Base-by-base conservation (phyloP, 768 basidiomycete genomes). In the Lentinula edodes region DNA sequence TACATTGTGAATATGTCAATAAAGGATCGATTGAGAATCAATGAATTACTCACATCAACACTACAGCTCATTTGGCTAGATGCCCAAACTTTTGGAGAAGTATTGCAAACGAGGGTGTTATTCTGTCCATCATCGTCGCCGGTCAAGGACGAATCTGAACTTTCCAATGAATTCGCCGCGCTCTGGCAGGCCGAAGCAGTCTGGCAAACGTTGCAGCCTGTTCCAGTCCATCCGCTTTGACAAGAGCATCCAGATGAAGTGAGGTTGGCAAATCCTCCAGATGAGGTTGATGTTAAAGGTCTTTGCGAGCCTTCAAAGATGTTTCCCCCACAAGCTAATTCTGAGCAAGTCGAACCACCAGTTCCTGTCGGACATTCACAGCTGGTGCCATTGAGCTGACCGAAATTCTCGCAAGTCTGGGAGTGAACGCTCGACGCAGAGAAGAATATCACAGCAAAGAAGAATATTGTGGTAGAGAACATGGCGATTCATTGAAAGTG, bases 291-390 rank as follows among this genome's bases (percentile, higher is more conserved):
- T 12, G 83, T 73, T 52, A 88, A 70, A 43, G 85, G 72, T n/a
- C 86, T 82, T 54, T 77, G 69, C 2, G 83, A 71, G 59, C 88
- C 89, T 67, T 93, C 85, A 69, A 89, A 93, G 48, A 96, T 84
- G 56, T 84, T 88, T 1, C 92, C 92, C 10, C 90, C 90, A 63
- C 95, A 97, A 1, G 80, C 84, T 0, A 89, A 84, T 61, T 82
- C 78, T 1, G 84, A 78, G 68, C 93, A 94, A 20, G 80, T 82
- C 32, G 82, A 58, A 6, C 89, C 91, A 10, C 89, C 90, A 68
- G 91, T 93, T 12, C 93, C 93, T 23, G 84, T 81, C 5, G 93
- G 93, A 71, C 95, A 97, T 23, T 80, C 72, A 69, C 94, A 95
- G 23, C 70, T 67, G 23, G 84, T 78, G 9, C 81, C 83, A 63